phyloP scores from a whole-genome alignment of 345 rosid genomes.

The Linum usitatissimum region DNA sequence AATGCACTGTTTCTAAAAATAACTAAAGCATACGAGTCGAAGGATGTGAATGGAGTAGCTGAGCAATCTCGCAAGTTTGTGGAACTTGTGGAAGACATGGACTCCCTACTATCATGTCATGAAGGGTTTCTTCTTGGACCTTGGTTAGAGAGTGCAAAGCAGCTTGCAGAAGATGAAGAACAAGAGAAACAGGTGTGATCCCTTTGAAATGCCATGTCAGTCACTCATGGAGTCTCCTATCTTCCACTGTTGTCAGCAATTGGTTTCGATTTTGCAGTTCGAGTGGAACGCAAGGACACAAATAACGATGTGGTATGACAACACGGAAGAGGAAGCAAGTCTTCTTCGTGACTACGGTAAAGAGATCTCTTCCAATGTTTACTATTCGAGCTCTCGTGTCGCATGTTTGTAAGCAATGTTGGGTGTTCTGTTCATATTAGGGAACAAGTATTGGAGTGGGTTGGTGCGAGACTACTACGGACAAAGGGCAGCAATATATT shows the following conservation, averaged over 20 bases:
- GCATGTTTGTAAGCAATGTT: not conserved
- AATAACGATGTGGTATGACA: slow-evolving; percentile 75
- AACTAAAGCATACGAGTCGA: slow-evolving; percentile 34
- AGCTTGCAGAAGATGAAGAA: slow-evolving; percentile 36
- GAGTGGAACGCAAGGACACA: slow-evolving; percentile 79
- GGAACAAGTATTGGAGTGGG: slow-evolving; percentile 72
- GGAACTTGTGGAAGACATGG: slow-evolving; percentile 54
- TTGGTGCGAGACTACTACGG: slow-evolving; percentile 51
- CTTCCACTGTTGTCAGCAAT: no score
- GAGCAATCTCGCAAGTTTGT: slow-evolving; percentile 31
- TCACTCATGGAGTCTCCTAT: not conserved
- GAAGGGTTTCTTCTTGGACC: slow-evolving; percentile 63
- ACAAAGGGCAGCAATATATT: slow-evolving; percentile 58
- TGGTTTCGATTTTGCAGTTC: slow-evolving; percentile 25
- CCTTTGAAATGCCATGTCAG: not conserved
- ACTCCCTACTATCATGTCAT: slow-evolving; percentile 42
- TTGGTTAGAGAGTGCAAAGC: slow-evolving; percentile 66
- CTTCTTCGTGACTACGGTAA: slow-evolving; percentile 59
- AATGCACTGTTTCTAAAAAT: slow-evolving; percentile 44
- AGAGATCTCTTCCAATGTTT: not conserved
- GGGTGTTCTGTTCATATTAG: slow-evolving; percentile 17
- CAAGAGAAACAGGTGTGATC: slow-evolving; percentile 41
- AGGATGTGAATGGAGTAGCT: slow-evolving; percentile 28
- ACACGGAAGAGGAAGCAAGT: slow-evolving; percentile 54
- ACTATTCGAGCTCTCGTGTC: not conserved